These are phyloP conservation scores for Hemisphaericaspora xylanilytica DNA, from an alignment of 1,139 yeast genomes.

Conservation along the genomic window DNA sequence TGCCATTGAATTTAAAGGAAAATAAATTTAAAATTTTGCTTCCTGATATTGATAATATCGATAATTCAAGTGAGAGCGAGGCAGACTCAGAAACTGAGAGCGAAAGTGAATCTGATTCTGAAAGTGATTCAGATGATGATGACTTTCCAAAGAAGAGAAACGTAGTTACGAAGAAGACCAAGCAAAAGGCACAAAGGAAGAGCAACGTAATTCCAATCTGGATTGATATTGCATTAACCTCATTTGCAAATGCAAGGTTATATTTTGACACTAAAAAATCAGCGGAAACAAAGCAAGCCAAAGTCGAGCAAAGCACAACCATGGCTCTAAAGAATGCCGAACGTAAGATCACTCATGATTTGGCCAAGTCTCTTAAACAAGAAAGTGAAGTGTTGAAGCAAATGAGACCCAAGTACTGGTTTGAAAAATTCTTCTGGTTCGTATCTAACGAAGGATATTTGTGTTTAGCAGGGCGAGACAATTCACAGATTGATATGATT, in stretches of 20 bases:
- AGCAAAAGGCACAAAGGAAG: constrained; percentile 13
- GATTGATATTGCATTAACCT: constrained; percentile 68
- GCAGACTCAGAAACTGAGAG: constrained; percentile 16
- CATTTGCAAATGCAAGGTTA: constrained; percentile 87
- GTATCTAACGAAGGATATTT: constrained; percentile 84
- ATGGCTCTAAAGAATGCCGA: constrained; percentile 85
- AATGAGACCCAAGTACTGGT: constrained; percentile 77
- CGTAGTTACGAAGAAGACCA: constrained; percentile 3
- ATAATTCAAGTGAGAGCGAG: constrained; percentile 21
- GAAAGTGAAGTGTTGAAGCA: constrained; percentile 63
- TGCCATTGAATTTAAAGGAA: constrained; percentile 70
- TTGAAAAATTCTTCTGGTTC: constrained; percentile 94
- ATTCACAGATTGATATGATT: constrained; percentile 78
- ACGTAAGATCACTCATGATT: constrained; percentile 69
- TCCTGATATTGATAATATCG: constrained; percentile 43
- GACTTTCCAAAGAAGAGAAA: constrained; percentile 12
- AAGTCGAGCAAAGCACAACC: constrained; percentile 75
- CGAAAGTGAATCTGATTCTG: constrained; percentile 25
- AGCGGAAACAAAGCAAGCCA: constrained; percentile 75
- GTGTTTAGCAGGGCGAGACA: constrained; percentile 84
- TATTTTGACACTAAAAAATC: constrained; percentile 78
- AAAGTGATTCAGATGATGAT: constrained; percentile 25
- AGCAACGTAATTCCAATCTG: constrained; percentile 43
- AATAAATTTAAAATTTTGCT: constrained; percentile 64
- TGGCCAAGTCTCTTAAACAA: constrained; percentile 63